Base-by-base conservation (phyloP, 768 basidiomycete genomes). In the Lactarius vividus region DNA sequence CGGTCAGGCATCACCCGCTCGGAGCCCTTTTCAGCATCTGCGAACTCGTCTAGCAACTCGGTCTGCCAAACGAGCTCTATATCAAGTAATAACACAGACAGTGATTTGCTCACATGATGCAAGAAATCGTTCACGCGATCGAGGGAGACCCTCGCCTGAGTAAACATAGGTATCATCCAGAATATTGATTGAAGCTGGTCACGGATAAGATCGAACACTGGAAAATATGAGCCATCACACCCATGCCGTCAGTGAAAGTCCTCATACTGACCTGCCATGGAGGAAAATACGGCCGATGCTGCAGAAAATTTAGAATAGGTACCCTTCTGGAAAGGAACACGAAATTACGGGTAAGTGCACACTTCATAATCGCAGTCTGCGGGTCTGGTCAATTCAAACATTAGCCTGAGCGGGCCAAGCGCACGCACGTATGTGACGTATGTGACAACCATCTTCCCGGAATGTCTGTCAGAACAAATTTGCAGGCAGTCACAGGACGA, bases 141-240 rank as follows among this genome's bases (percentile, higher is more conserved):
- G 6, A 81, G 56, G n/a, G 79, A 78, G 33, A 82, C 80, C 66
- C 75, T 76, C 54, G 75, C 75, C 49, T 70, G 66, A 31, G 72
- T 71, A 53, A 76, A 49, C 37, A 23, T 16, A 15, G 73, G 73
- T 1, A 74, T 55, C 56, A 71, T 46, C 66, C 53, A 73, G 54
- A 74, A 74, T 13, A 71, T 56, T 23, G 18, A 33, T 61, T 70
- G 70, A 56, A 74, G 69, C 40, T 76, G 76, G n/a, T 74, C 74
- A 37, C 77, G 74, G 56, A 82, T 64, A 52, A 79, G 69, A 58
- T 80, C 79, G 65, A 82, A 82, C 8, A 80, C 79, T 77, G 46
- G 23, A 55, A 29, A 29, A n/a, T 29, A 3, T n/a, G 44, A 46
- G 44, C 42, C 35, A 44, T 37, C n/a, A 49, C 28, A 26, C 2